Conservation (phyloP, 768 basidiomycete species). For the Coprinopsis strossmayeri region DNA sequence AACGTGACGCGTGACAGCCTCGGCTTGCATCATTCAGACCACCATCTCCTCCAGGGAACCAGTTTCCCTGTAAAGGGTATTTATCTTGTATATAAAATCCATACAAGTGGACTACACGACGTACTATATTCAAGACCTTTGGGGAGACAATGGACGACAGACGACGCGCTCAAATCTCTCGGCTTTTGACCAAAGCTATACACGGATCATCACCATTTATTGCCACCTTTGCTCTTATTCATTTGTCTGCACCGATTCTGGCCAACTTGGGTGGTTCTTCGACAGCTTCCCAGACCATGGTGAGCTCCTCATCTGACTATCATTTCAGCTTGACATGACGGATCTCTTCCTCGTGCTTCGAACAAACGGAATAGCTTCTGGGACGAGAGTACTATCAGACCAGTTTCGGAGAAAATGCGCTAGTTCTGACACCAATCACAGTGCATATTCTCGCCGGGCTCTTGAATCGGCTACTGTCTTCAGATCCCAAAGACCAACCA, state of each 20-base stretch:
- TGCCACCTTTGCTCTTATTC: slow-evolving; percentile 69
- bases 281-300: slow-evolving; percentile 70
- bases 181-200: slow-evolving; percentile 44
- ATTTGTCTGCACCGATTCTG: slow-evolving; percentile 66
- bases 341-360: background rate
- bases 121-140: background rate
- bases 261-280: slow-evolving; percentile 68
- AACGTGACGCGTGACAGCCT: no score
- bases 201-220: slow-evolving; percentile 77
- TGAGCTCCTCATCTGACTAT: slow-evolving; percentile 24
- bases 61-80: background rate
- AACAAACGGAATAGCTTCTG: slow-evolving; percentile 44
- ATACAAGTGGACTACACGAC: background rate
- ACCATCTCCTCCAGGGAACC: no score
- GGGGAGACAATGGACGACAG: background rate
- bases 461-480: slow-evolving; percentile 49
- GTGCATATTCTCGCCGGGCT: slow-evolving; percentile 55
- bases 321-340: background rate
- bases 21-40: no score
- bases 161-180: background rate
- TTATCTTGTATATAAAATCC: background rate
- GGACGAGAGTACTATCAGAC: slow-evolving; percentile 87
- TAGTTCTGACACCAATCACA: slow-evolving; percentile 61
- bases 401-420: slow-evolving; percentile 54
- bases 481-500: slow-evolving; percentile 18